phyloP scores from a whole-genome alignment of 148 eudicot species.

The Amaranthus palmeri region DNA sequence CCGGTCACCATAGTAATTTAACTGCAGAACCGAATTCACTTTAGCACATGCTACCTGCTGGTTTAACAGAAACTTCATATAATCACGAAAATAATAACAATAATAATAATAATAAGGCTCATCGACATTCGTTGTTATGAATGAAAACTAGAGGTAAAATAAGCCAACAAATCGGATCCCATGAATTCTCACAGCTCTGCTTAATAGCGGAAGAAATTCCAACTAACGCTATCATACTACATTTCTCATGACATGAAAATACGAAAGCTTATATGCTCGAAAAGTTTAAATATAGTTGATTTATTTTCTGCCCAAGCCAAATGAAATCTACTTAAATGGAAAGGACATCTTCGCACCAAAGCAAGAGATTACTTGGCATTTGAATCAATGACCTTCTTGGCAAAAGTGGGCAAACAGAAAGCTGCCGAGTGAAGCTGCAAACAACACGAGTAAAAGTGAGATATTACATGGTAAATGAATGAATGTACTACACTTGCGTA shows the following conservation, averaged over 20 bases:
- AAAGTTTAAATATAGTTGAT: not conserved
- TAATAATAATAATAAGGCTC: not conserved
- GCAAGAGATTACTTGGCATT: constrained; percentile 41
- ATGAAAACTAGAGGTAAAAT: not conserved
- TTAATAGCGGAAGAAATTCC: constrained; percentile 8
- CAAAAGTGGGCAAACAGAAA: constrained; percentile 92
- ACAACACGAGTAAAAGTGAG: not conserved
- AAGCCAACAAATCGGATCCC: constrained; percentile 16
- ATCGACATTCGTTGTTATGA: not conserved
- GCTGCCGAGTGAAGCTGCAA: constrained; percentile 87
- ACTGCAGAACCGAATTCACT: not conserved
- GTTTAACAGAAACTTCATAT: not conserved
- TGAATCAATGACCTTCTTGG: constrained; percentile 73
- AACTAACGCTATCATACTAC: not conserved
- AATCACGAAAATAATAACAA: not conserved
- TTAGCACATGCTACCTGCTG: too few species aligned
- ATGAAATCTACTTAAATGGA: not conserved
- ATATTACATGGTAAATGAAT: not conserved
- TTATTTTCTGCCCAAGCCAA: not conserved
- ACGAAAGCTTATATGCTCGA: not conserved
- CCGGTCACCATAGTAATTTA: not conserved
- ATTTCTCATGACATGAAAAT: constrained; percentile 3
- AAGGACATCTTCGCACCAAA: not conserved
- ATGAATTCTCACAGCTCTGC: constrained; percentile 1
- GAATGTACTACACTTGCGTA: not conserved